Evolutionary conservation across 176 grass and related monocot genomes (phyloP).

Genomic region (Hyparrhenia diplandra): DNA sequence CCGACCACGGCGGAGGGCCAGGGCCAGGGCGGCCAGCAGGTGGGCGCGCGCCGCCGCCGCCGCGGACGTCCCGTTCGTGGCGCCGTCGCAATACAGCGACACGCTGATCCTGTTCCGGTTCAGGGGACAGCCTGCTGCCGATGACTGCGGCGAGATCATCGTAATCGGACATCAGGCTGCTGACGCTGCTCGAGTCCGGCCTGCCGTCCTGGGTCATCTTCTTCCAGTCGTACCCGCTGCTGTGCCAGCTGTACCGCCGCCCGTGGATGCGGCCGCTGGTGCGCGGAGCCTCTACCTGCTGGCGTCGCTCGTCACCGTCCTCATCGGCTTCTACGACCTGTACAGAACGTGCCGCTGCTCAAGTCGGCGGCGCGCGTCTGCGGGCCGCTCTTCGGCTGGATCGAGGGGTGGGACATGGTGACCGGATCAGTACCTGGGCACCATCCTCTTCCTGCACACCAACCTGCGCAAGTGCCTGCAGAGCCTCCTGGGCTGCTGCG

Average conservation of each 20-base stretch:
- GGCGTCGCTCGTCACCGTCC: slow-evolving; percentile 53
- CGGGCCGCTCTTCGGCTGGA: slow-evolving; percentile 79
- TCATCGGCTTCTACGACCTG: slow-evolving; percentile 96
- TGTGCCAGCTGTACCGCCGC: slow-evolving; percentile 72
- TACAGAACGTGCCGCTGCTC: slow-evolving; percentile 89
- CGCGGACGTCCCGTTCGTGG: neutral
- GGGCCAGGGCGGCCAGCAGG: neutral
- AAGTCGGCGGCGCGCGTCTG: slow-evolving; percentile 63
- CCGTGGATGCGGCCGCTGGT: slow-evolving; percentile 82
- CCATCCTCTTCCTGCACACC: slow-evolving; percentile 82
- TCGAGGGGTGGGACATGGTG: slow-evolving; percentile 91
- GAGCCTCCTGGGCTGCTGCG: slow-evolving; percentile 33
- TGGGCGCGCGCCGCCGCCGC: neutral
- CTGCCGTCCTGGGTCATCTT: slow-evolving; percentile 90
- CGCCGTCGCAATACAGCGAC: slow-evolving; percentile 43
- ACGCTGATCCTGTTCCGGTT: slow-evolving; percentile 60
- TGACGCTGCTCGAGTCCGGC: slow-evolving; percentile 77
- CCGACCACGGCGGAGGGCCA: neutral
- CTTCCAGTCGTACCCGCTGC: slow-evolving; percentile 80
- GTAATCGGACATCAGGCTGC: slow-evolving; percentile 71
- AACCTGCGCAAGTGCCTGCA: slow-evolving; percentile 51
- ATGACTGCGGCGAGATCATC: slow-evolving; percentile 59
- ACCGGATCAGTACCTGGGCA: slow-evolving; percentile 82
- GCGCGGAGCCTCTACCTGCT: slow-evolving; percentile 51
- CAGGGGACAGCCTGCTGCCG: slow-evolving; percentile 54